phyloP scores from a whole-genome alignment of 352 stramenopile genomes.

The Pythium brassicae region DNA sequence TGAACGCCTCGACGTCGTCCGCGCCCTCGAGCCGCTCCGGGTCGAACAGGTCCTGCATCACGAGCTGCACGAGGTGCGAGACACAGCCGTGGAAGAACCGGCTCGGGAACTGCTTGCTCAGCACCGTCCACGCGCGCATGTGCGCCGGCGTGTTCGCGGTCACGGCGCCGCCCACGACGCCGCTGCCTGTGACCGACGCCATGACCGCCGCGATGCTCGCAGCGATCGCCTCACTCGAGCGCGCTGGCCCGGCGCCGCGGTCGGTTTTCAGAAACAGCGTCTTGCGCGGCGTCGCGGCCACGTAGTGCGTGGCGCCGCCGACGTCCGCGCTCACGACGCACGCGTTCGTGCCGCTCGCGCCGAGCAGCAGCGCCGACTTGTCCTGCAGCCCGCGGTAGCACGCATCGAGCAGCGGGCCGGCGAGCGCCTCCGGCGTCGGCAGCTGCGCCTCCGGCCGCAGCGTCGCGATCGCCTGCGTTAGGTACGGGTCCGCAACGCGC shows the following conservation, averaged over 20 bases:
- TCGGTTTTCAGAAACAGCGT: constrained; percentile 2
- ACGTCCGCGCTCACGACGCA: not conserved
- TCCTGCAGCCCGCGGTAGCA: not conserved
- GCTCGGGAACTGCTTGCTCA: not conserved
- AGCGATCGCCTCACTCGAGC: not conserved
- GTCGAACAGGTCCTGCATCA: constrained; percentile 1
- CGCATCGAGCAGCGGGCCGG: not conserved
- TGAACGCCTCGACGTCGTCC: not conserved
- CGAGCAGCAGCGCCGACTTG: not conserved
- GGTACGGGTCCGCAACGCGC: constrained; percentile 1
- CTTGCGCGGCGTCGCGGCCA: constrained; percentile 1
- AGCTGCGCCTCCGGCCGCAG: constrained; percentile 4
- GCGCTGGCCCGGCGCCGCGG: not conserved
- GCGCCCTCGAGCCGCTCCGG: not conserved
- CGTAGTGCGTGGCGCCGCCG: not conserved
- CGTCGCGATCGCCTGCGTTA: not conserved
- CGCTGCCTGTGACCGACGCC: not conserved
- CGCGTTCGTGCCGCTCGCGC: not conserved
- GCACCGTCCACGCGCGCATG: not conserved
- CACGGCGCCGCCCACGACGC: not conserved
- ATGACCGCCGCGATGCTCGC: not conserved
- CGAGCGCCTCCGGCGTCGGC: not conserved
- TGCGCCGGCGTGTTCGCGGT: constrained; percentile 1
- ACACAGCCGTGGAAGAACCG: constrained; percentile 4
- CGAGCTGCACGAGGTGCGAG: not conserved